These are phyloP conservation scores for Pyricularia grisea DNA, from an alignment of 2,329 filamentous ascomycete species.

Conservation along the genomic window DNA sequence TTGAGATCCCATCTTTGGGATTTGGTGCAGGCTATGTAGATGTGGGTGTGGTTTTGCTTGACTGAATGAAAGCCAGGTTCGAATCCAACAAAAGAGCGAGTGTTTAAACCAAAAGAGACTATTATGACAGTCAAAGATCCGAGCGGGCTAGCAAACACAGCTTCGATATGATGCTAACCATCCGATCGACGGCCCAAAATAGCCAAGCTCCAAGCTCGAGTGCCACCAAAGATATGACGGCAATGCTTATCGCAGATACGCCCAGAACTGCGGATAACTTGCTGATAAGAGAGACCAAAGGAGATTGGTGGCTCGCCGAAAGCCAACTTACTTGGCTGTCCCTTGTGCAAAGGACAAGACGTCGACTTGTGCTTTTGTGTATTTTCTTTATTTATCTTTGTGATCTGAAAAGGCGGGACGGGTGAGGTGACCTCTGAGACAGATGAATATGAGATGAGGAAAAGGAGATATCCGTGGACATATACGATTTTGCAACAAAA, in stretches of 20 bases:
- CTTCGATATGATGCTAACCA: not conserved
- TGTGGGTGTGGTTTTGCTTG: not conserved
- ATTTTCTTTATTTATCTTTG: not conserved
- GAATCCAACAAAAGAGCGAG: not conserved
- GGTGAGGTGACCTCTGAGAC: not conserved
- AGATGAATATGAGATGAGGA: not conserved
- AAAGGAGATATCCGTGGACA: not conserved
- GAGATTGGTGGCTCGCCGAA: not conserved
- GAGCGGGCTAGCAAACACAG: not conserved
- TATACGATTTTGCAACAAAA: not conserved
- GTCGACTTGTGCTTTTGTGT: not conserved
- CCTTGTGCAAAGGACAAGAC: not conserved
- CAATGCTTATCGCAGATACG: not conserved
- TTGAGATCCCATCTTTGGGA: conserved; percentile 10
- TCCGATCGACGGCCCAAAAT: not conserved
- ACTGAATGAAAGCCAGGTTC: not conserved
- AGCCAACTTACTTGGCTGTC: not conserved
- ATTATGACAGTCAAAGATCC: not conserved
- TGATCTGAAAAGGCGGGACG: not conserved
- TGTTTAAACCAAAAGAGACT: not conserved
- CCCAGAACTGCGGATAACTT: not conserved
- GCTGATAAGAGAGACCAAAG: not conserved
- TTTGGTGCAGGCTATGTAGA: not conserved
- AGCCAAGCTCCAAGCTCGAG: not conserved
- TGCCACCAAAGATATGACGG: not conserved